A percentile compares a stretch with the other conserved stretches of the same genome.
phyloP scores from a whole-genome alignment of 2,329 filamentous ascomycete genomes.

The Penicillium sp. region DNA sequence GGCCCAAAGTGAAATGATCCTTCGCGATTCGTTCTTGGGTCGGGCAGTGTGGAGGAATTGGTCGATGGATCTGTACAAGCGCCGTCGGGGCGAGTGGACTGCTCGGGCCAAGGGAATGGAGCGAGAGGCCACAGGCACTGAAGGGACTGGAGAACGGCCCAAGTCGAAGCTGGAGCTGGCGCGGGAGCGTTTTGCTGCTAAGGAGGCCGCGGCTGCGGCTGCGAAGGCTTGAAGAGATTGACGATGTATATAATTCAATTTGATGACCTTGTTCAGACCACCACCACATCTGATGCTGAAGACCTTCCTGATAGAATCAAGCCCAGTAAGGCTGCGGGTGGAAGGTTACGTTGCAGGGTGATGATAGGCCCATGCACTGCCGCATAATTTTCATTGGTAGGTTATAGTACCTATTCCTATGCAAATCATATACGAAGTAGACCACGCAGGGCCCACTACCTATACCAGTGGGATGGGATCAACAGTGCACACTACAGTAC shows the following conservation, averaged over 20 bases:
- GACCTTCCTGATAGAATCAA: background rate
- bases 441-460: too few species aligned
- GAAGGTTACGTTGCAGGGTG: constrained; percentile 1
- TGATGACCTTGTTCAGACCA: constrained; percentile 13
- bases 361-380: constrained; percentile 2
- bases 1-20: constrained; percentile 58
- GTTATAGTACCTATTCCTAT: background rate
- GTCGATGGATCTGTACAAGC: constrained; percentile 72
- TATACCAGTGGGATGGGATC: background rate
- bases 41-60: constrained; percentile 74
- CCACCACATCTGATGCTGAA: background rate
- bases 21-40: constrained; percentile 68
- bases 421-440: background rate
- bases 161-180: constrained; percentile 62
- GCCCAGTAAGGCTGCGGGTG: background rate
- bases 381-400: background rate
- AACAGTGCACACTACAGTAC: background rate
- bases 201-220: constrained; percentile 31
- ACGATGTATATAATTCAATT: constrained; percentile 8
- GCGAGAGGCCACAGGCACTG: constrained; percentile 24
- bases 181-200: constrained; percentile 58
- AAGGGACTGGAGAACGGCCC: constrained; percentile 35
- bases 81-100: constrained; percentile 66
- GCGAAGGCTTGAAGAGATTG: constrained; percentile 16
- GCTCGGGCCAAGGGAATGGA: constrained; percentile 60